Percentiles rank a stretch among this genome's conserved stretches.
Evolutionary conservation across 768 basidiomycete genomes (phyloP).

Genomic region (Suillus bovinus): DNA sequence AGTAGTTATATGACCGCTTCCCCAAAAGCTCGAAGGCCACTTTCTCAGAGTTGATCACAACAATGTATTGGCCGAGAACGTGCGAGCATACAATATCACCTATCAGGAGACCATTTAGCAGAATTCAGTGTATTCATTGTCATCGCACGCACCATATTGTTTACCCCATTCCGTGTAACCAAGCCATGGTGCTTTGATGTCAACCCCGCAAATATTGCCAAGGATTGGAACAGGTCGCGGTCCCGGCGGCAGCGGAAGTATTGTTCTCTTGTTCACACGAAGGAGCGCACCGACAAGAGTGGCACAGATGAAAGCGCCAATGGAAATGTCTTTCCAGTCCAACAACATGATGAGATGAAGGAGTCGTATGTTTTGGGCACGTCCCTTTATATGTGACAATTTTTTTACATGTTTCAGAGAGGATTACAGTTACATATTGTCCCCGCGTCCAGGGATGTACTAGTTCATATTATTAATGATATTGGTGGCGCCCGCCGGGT

Average conservation of each 20-base stretch:
- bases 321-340: constrained; percentile 16
- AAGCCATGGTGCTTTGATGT: constrained; percentile 18
- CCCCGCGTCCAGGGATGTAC: no score
- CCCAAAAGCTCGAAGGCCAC: constrained; percentile 28
- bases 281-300: constrained; percentile 10
- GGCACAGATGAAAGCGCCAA: constrained; percentile 15
- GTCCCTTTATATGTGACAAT: background rate
- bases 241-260: constrained; percentile 21
- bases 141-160: constrained; percentile 15
- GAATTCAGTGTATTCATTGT: background rate
- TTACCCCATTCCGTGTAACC: constrained; percentile 21
- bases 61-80: constrained; percentile 23
- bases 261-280: constrained; percentile 12
- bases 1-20: constrained; percentile 29
- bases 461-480: no score
- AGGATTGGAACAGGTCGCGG: constrained; percentile 19
- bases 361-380: background rate
- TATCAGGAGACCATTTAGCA: constrained; percentile 3
- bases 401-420: no score
- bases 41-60: constrained; percentile 30
- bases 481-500: no score
- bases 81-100: constrained; percentile 29
- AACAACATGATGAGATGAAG: background rate
- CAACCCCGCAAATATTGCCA: constrained; percentile 22
- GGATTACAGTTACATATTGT: no score